Percentiles rank a stretch among this genome's conserved stretches.
phyloP scores from a whole-genome alignment of 768 basidiomycete species.

The Hericium coralloides region DNA sequence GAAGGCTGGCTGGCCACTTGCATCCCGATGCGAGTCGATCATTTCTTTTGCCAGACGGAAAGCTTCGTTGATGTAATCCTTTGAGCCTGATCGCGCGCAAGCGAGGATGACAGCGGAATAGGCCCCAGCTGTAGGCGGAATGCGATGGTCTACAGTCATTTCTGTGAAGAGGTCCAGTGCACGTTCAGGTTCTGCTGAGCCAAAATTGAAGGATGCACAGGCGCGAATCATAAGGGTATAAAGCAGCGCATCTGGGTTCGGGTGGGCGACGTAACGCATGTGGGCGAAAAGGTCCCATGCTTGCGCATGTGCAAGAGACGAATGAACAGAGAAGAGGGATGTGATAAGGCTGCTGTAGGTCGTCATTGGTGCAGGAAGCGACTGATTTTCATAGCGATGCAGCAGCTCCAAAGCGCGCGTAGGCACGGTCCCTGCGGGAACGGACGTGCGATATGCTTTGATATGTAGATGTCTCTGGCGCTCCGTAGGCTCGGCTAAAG shows the following conservation, averaged over 20 bases:
- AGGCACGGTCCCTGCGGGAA: conserved; percentile 41
- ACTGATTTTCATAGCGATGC: conserved; percentile 61
- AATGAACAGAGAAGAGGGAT: conserved; percentile 40
- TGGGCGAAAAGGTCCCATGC: conserved; percentile 95
- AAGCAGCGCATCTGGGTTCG: conserved; percentile 58
- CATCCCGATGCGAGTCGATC: conserved; percentile 69
- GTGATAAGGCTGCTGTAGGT: conserved; percentile 68
- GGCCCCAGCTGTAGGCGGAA: conserved; percentile 55
- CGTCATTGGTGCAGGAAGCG: conserved; percentile 55
- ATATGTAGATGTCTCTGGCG: conserved; percentile 65
- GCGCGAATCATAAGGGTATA: conserved; percentile 86
- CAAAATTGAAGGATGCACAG: conserved; percentile 51
- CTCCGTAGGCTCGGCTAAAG: conserved; percentile 32
- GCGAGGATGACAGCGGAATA: conserved; percentile 82
- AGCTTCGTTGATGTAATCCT: conserved; percentile 66
- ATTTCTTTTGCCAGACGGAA: conserved; percentile 83
- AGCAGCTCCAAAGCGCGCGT: conserved; percentile 56
- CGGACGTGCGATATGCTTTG: conserved; percentile 49
- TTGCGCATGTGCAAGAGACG: conserved; percentile 48
- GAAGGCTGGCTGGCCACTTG: conserved; percentile 44
- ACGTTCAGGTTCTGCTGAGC: conserved; percentile 73
- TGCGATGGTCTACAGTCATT: conserved; percentile 67
- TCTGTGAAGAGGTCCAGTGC: conserved; percentile 91
- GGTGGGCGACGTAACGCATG: conserved; percentile 93
- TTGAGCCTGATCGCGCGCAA: conserved; percentile 58